Evolutionary conservation across 2,329 filamentous ascomycete species (phyloP), one percentile per base, ranked within the genome.

Genomic region (Aspergillus felis): DNA sequence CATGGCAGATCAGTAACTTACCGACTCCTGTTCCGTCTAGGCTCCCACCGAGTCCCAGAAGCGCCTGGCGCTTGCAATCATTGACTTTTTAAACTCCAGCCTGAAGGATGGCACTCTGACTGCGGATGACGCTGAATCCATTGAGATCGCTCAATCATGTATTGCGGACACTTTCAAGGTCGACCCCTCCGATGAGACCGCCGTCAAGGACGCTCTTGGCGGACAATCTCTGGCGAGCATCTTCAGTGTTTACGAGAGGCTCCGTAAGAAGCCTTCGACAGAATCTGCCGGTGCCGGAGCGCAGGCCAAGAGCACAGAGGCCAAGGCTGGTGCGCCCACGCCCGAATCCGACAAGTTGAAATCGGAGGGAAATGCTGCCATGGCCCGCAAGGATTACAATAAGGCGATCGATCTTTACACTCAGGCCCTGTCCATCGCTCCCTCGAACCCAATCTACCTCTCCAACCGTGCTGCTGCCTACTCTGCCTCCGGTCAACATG

Each of bases 401-500:
- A 70, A 79, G 46, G 94, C 94, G 61, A 91, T 97, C 72, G 87
- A 91, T 66, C 81, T 90, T 65, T 99, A 99, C 82, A 91, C 90
- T 27, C 83, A 93, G 75, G 94, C 94, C 3, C 86, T 99, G 27
- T 82, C 85, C 56, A 81, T 97, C 54, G 79, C 90, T 65, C 91
- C 94, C 1, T 81, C 85, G 64, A 97, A 99, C 79, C 90, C 92
- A 42, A 94, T 99, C 76, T 99, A 94, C 82, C 88, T 99, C 44
- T 96, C 91, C 62, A 99, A 99, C 85, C 91, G 94, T 65, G 94
- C 94, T 10, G 94, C 94, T 50, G 94, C 94, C 5, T 90, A 96
- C 82, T 92, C 88, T 28, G 93, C 91, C 24, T 86, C 86, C 61
- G 85, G 87, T 66, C 87, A 96, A 77, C 92, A 97, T 79, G 86